A percentile compares a stretch with the other conserved stretches of the same genome.
phyloP scores from a whole-genome alignment of 306 rosid genomes.

The Trifolium repens region DNA sequence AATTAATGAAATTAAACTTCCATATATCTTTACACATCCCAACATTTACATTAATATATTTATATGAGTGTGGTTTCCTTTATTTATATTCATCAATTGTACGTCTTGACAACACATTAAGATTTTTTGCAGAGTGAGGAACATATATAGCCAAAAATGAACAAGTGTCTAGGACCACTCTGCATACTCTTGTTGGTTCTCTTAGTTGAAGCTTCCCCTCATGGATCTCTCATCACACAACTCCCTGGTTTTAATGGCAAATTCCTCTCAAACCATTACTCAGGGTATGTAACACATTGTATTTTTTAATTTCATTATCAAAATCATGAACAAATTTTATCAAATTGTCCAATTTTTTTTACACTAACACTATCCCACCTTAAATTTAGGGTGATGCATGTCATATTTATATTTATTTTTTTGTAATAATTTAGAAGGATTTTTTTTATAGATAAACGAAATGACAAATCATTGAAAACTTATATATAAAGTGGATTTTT shows the following conservation, averaged over 20 bases:
- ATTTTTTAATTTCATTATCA: not conserved
- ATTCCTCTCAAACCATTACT: constrained; percentile 49
- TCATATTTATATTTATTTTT: not conserved
- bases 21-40: not conserved
- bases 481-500: no score
- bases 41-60: not conserved
- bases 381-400: not conserved
- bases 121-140: constrained; percentile 2
- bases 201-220: constrained; percentile 40
- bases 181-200: constrained; percentile 28
- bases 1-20: no score
- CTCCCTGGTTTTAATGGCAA: constrained; percentile 42
- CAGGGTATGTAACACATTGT: constrained; percentile 39
- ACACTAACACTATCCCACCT: no score
- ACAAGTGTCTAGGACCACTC: constrained; percentile 19
- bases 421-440: not conserved
- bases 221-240: constrained; percentile 36
- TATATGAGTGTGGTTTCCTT: not conserved
- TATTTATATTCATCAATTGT: not conserved
- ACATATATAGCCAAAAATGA: constrained; percentile 18
- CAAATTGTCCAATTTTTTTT: not conserved
- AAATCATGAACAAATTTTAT: not conserved
- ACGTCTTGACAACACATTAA: not conserved
- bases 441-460: no score
- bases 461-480: no score